Evolutionary conservation across 192 early-diverging fungal genomes (phyloP), one percentile per base, ranked within the genome.

Genomic region (Geranomyces variabilis): DNA sequence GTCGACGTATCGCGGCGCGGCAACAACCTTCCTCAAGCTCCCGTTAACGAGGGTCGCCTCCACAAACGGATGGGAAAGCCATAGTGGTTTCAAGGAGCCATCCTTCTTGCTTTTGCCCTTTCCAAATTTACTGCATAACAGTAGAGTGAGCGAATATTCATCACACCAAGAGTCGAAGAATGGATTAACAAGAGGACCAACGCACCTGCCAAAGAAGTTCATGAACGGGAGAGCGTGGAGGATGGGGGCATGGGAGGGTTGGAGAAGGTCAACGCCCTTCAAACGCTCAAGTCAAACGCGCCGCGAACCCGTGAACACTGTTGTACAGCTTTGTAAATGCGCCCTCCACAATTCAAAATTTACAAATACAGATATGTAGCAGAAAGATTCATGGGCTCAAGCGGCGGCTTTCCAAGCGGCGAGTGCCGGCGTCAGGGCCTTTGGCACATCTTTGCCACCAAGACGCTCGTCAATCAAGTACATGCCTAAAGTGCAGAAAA

Each of bases 1-100:
- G 71, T 99, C 95, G 0, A 97, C 90, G 79, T 93, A 93, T 77
- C 91, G 90, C 33, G 96, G 96, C 60, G 94, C 81, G 56, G 91
- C 89, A 5, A 93, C 90, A 46, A 99, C 90, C 69, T 91, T 92
- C 75, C 92, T 89, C 74, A 98, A 92, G 79, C 90, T 92, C 28
- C 96, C 94, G 73, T 93, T 93, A 26, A 98, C 94, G 14, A 98
- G 87, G 34, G 91, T 90, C 41, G 93, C 87, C 57, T 83, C 83
- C 47, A 87, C 86, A 74, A 90, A 92, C 7, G 78, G 78, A 17
- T 80, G 73, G 28, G 28, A 34, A 43, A 80, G 74, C 45, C 67
- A 80, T 21, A 80, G 63, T 8, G 78, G 78, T 47, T 80, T 80
- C 13, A 48, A 31, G 28, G 44, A 36, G 15, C 65, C 64, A 0